Evolutionary conservation across 129 eudicot species (phyloP), one percentile per base, ranked within the genome.

Genomic region (Lactuca sativa): DNA sequence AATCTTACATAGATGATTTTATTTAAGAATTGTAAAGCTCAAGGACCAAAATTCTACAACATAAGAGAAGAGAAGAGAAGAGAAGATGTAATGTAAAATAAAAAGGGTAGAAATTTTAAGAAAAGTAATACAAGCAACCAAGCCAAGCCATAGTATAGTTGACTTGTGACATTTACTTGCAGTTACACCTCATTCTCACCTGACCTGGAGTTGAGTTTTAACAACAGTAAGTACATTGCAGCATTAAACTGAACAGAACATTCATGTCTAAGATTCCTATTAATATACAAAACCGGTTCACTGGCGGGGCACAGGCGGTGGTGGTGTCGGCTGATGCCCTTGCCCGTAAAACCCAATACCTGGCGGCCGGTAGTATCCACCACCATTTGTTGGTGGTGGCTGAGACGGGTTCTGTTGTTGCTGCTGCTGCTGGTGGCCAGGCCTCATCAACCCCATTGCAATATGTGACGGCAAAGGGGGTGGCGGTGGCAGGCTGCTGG

Each of bases 341-440:
- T 86, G 87, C 67, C 95, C 92, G 40, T 89, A 83, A 58, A 89
- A 85, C 12, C 96, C 96, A 38, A 92, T 82, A 52, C 96, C 96
- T 0, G 89, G 88, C 7, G 90, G 95, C 72, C 96, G 75, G 53
- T 89, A 89, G 52, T 81, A 85, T 10, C 96, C 98, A 9, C 95
- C 81, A 58, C 64, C 69, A 5, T 56, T 17, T 13, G 62, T 55
- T 71, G 52, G 83, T 57, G 54, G 86, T 47, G 64, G 82, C 71
- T 74, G 76, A 43, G 65, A 72, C 44, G 65, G 77, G 17, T 78
- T 82, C 37, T 25, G 78, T n/a, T 80, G 86, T 41, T 81, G 87
- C 13, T 69, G 81, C 56, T 70, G 85, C 59, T 62, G 78, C 31
- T 68, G 81, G 59, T 47, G 52, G 15, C n/a, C 62, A 4, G 96